Base-by-base conservation (phyloP, 169 alveolate species). In the Cryptosporidium bovis region DNA sequence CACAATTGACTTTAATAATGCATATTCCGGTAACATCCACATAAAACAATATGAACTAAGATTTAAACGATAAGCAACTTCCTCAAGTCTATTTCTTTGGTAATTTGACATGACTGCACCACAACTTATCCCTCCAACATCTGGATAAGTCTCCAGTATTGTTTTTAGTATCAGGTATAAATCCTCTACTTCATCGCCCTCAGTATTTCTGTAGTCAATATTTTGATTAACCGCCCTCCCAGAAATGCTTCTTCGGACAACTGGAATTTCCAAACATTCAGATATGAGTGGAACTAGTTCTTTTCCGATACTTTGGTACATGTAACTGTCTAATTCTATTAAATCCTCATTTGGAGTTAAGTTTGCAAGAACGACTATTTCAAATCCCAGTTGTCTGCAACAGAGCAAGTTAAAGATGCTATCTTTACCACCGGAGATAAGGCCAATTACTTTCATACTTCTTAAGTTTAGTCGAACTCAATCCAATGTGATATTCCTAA, bases 81-180 rank as follows among this genome's bases (percentile, higher is more conserved):
- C 95, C 90, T 97, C 98, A 20, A 97, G 98, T 90, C 99, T 95
- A 66, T 93, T 92, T 82, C 98, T 96, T 90, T 97, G 98, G 84
- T 97, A 98, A 64, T 95, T 96, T 15, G 99, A 97, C 82, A 96
- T 93, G n/a, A 97, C 97, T 46, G 99, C 99, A 3, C 99, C 99
- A 68, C 98, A 93, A 36, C 97, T 91, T 24, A 98, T 97, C 16
- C 97, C 98, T 46, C 95, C 91, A 27, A 97, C 91, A 31, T 93
- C 95, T 27, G 97, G 98, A 66, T 91, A 93, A 53, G 65, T 77
- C 53, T 68, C 84, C 77, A 94, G 93, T 5, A 93, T 97, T 56
- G 91, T 94, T 64, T 82, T 90, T 20, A 95, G 62, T 55, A 95
- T 91, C 60, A 87, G 84, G 33, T 20, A 97, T 65, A 97, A 93